phyloP scores from a whole-genome alignment of 2,329 filamentous ascomycete genomes.

The Sporothrix globosa region DNA sequence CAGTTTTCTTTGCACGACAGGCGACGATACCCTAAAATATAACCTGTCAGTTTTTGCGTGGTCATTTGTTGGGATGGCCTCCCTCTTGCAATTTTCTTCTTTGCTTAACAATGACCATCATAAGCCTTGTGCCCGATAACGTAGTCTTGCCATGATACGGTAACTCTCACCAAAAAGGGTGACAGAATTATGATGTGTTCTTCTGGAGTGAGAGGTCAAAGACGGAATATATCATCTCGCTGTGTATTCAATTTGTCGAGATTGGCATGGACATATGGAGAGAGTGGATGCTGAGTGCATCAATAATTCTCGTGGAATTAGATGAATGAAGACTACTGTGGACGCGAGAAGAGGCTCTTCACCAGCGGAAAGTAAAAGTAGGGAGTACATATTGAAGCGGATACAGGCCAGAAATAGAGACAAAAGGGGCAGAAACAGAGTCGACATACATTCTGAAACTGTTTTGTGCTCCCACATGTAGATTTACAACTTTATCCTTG shows the following conservation, averaged over 20 bases:
- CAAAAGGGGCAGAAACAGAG: background rate
- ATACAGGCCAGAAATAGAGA: background rate
- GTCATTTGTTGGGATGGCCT: background rate
- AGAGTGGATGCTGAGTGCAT: background rate
- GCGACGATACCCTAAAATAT: slow-evolving; percentile 5
- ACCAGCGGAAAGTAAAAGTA: background rate
- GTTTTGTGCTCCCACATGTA: slow-evolving; percentile 17
- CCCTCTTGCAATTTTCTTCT: background rate
- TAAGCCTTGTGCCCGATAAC: too few species aligned
- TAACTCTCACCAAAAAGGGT: too few species aligned
- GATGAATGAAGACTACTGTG: background rate
- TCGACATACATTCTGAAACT: slow-evolving; percentile 6
- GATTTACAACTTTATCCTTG: background rate
- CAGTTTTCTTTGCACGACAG: slow-evolving; percentile 25
- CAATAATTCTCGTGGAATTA: background rate
- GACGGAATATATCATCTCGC: background rate
- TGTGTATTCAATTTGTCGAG: background rate
- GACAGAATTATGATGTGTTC: too few species aligned
- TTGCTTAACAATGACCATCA: too few species aligned
- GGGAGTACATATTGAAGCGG: background rate
- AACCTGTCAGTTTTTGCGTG: slow-evolving; percentile 3
- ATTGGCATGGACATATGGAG: background rate
- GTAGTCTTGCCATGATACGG: too few species aligned
- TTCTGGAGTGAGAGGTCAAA: background rate
- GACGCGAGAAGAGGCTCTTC: background rate